A percentile compares a stretch with the other conserved stretches of the same genome.
Evolutionary conservation across 768 basidiomycete species (phyloP).

Genomic region (Rhizopogon rudus): DNA sequence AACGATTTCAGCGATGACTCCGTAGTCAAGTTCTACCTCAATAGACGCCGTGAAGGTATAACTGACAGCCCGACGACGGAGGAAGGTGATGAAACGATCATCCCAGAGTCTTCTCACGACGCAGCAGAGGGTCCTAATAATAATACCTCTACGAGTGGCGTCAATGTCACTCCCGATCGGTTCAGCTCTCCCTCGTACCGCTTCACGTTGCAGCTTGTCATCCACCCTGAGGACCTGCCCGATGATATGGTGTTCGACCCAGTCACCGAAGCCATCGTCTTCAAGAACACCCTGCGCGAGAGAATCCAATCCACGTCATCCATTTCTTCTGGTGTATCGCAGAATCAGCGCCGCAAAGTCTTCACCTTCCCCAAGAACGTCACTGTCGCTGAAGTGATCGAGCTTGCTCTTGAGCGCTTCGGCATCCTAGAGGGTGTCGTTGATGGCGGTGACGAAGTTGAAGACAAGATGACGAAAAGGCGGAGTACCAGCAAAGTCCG

Average conservation of each 20-base stretch:
- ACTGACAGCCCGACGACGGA: conserved; percentile 44
- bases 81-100: conserved; percentile 38
- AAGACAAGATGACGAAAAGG: conserved; percentile 84
- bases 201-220: conserved; percentile 83
- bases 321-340: conserved; percentile 49
- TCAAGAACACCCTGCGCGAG: conserved; percentile 67
- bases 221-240: conserved; percentile 88
- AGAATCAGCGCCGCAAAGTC: conserved; percentile 67
- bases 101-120: conserved; percentile 31
- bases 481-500: conserved; percentile 74
- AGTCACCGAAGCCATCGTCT: conserved; percentile 89
- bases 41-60: conserved; percentile 46
- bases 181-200: conserved; percentile 80
- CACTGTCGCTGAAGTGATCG: conserved; percentile 95
- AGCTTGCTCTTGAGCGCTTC: conserved; percentile 86
- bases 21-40: conserved; percentile 93
- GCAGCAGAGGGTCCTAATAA: conserved; percentile 20
- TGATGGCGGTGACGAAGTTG: conserved; percentile 96
- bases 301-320: conserved; percentile 36
- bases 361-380: conserved; percentile 93
- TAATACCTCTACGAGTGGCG: conserved; percentile 18
- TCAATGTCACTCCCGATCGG: conserved; percentile 58
- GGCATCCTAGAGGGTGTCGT: conserved; percentile 97
- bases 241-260: conserved; percentile 96
- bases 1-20: conserved; percentile 98